These are phyloP conservation scores for Rhizophlyctis rosea DNA, from an alignment of 192 early-diverging fungal genomes.

Conservation along the genomic window DNA sequence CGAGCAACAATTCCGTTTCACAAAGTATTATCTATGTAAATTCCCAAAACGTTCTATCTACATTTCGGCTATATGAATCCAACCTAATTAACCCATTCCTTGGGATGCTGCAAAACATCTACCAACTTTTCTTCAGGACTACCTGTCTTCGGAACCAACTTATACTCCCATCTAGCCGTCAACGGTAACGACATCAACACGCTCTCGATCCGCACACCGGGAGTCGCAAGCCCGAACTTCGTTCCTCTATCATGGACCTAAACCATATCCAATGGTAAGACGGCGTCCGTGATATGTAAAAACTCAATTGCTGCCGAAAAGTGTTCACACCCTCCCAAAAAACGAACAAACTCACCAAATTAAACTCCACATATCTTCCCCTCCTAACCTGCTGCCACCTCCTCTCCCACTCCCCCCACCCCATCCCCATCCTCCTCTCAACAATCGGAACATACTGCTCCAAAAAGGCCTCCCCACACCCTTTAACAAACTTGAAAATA, in stretches of 20 bases:
- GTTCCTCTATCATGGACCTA: constrained; percentile 88
- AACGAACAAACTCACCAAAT: constrained; percentile 66
- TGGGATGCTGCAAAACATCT: constrained; percentile 74
- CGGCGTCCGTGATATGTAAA: too few species aligned
- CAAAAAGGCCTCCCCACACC: constrained; percentile 77
- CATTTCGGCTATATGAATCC: too few species aligned
- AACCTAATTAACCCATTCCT: constrained; percentile 87
- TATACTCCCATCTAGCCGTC: constrained; percentile 95
- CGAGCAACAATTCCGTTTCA: too few species aligned
- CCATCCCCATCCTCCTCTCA: constrained; percentile 71
- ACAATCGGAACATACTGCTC: constrained; percentile 88
- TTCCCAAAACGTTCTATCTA: too few species aligned
- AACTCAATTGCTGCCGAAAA: neutral
- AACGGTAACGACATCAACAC: constrained; percentile 92
- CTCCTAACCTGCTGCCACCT: constrained; percentile 93
- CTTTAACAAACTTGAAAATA: constrained; percentile 79
- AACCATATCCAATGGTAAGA: too few species aligned
- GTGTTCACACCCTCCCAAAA: neutral
- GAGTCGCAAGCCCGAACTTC: constrained; percentile 96
- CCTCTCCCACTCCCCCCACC: constrained; percentile 73
- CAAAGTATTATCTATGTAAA: too few species aligned
- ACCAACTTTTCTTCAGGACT: constrained; percentile 72
- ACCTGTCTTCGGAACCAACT: constrained; percentile 64
- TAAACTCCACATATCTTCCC: constrained; percentile 97
- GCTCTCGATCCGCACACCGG: constrained; percentile 93